Conservation (phyloP, 2,329 filamentous ascomycete species). For the Nemania bipapillata region DNA sequence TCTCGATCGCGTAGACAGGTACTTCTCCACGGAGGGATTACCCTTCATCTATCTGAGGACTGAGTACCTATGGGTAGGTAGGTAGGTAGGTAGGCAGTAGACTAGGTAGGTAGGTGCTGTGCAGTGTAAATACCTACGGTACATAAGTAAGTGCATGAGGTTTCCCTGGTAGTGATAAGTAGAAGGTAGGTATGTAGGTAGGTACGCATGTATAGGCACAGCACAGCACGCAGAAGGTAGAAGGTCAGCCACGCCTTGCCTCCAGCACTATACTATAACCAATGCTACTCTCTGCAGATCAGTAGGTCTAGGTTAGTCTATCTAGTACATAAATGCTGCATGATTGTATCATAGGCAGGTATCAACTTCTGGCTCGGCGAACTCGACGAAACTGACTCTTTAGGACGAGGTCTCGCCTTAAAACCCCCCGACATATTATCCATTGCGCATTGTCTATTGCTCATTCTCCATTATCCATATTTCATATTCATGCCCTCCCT, state of each 20-base stretch:
- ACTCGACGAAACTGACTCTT: neutral
- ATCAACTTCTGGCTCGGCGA: constrained; percentile 5
- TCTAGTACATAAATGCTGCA: constrained; percentile 8
- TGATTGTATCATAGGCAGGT: constrained; percentile 13
- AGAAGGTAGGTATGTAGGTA: too few species aligned
- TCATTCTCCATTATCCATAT: constrained; percentile 10
- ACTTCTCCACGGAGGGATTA: neutral
- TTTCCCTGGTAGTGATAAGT: too few species aligned
- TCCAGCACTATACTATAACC: constrained; percentile 6
- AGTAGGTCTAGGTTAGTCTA: neutral
- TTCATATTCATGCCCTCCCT: constrained; percentile 16
- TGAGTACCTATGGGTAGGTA: too few species aligned
- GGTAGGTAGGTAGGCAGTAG: too few species aligned
- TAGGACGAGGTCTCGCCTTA: neutral
- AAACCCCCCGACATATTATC: too few species aligned
- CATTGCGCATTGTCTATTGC: too few species aligned
- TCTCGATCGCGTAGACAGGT: neutral
- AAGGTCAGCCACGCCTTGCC: constrained; percentile 18
- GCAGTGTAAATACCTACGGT: neutral
- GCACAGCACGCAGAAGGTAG: neutral
- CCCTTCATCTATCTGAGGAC: too few species aligned
- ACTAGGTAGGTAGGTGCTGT: too few species aligned
- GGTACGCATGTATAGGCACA: neutral
- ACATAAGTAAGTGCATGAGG: too few species aligned
- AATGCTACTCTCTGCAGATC: neutral